Conservation (phyloP, 331 rosid genomes). For the Pyrus hybrid region DNA sequence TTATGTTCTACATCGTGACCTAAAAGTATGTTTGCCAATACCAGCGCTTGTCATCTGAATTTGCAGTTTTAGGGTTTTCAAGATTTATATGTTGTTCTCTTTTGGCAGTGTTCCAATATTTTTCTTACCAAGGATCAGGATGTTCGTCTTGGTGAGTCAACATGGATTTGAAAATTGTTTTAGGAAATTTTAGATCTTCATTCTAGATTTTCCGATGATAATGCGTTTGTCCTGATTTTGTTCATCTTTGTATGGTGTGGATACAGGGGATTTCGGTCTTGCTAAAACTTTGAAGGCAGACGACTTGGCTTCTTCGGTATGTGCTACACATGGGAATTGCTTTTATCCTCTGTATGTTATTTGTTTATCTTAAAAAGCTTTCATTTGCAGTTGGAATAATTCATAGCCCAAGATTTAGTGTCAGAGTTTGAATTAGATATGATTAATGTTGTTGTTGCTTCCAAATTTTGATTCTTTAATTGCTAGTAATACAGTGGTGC, state of each 20-base stretch:
- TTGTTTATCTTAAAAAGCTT: background rate
- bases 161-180: background rate
- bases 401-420: background rate
- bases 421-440: background rate
- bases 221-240: conserved; percentile 17
- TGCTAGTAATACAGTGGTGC: background rate
- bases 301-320: conserved; percentile 97
- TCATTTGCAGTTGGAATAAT: background rate
- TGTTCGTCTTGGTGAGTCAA: conserved; percentile 85
- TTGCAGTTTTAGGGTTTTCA: background rate
- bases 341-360: conserved; percentile 3
- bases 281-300: conserved; percentile 96
- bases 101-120: conserved; percentile 88
- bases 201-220: background rate
- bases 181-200: background rate
- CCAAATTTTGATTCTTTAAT: background rate
- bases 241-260: conserved; percentile 19
- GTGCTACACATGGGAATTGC: conserved; percentile 21
- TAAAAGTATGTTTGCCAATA: conserved; percentile 53
- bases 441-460: background rate
- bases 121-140: conserved; percentile 96
- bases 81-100: conserved; percentile 21
- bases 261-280: conserved; percentile 89
- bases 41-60: background rate
- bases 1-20: conserved; percentile 94